These are phyloP conservation scores for Cryptococcus neoformans DNA, from an alignment of 1,284 basidiomycete species.

Conservation along the genomic window DNA sequence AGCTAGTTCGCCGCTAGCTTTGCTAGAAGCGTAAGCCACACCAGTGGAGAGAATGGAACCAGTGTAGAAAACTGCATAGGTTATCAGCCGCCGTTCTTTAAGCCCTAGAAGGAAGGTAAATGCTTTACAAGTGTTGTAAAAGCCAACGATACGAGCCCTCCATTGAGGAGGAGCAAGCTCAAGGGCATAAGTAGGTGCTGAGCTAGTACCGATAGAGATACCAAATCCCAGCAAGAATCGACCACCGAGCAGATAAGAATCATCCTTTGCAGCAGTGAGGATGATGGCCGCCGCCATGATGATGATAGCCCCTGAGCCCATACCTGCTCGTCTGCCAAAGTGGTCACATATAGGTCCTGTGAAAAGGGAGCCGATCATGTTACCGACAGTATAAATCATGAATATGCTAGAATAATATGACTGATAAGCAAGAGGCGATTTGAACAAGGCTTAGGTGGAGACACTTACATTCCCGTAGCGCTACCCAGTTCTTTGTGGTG, in stretches of 20 bases:
- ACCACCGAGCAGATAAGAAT: slow-evolving; percentile 34
- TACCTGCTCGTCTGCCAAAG: slow-evolving; percentile 21
- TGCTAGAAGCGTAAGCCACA: slow-evolving; percentile 23
- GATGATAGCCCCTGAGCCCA: slow-evolving; percentile 26
- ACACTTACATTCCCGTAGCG: slow-evolving; percentile 15
- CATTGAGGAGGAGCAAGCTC: slow-evolving; percentile 21
- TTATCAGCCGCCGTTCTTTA: neutral
- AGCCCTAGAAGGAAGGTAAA: neutral
- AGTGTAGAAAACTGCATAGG: slow-evolving; percentile 17
- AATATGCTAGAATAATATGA: slow-evolving; percentile 9
- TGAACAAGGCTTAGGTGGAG: neutral
- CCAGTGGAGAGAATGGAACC: slow-evolving; percentile 23
- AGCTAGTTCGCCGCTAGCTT: slow-evolving; percentile 11
- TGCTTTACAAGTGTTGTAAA: slow-evolving; percentile 16
- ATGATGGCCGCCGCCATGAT: slow-evolving; percentile 56
- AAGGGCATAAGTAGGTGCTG: slow-evolving; percentile 17
- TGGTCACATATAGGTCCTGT: slow-evolving; percentile 23
- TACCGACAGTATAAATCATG: slow-evolving; percentile 23
- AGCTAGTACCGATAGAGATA: slow-evolving; percentile 14
- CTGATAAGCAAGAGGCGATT: neutral
- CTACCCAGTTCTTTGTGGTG: slow-evolving; percentile 14
- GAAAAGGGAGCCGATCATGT: slow-evolving; percentile 20
- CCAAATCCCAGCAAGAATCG: slow-evolving; percentile 20
- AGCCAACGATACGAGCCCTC: slow-evolving; percentile 19
- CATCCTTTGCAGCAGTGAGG: slow-evolving; percentile 49